phyloP scores from a whole-genome alignment of 2,329 filamentous ascomycete genomes.

The Colletotrichum coccodes region DNA sequence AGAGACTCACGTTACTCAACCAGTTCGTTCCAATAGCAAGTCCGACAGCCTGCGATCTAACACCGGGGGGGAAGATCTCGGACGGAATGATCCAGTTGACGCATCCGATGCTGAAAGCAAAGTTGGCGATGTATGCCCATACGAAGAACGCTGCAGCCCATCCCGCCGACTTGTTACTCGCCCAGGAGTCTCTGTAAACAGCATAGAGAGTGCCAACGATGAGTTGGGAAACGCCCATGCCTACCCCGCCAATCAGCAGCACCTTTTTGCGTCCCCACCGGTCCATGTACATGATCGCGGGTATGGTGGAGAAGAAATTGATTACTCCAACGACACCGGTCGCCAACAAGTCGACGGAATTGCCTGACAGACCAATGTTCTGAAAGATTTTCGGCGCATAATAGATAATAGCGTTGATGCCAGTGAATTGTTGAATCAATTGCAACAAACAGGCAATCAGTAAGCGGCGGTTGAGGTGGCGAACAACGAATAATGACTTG shows the following conservation, averaged over 20 bases:
- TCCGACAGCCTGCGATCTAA: slow-evolving; percentile 14
- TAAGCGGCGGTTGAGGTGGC: slow-evolving; percentile 52
- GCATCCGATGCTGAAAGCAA: slow-evolving; percentile 50
- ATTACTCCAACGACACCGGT: slow-evolving; percentile 68
- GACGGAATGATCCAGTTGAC: slow-evolving; percentile 66
- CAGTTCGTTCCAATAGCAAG: slow-evolving; percentile 18
- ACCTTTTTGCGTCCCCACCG: slow-evolving; percentile 56
- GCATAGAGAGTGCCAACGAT: slow-evolving; percentile 65
- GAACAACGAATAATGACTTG: slow-evolving; percentile 41
- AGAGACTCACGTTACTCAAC: slow-evolving; percentile 36
- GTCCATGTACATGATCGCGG: slow-evolving; percentile 53
- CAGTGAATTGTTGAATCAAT: slow-evolving; percentile 67
- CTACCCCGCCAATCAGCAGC: slow-evolving; percentile 37
- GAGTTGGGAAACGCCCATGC: slow-evolving; percentile 55
- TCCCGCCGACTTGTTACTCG: slow-evolving; percentile 58
- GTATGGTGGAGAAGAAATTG: slow-evolving; percentile 57
- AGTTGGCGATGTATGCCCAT: slow-evolving; percentile 62
- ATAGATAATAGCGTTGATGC: slow-evolving; percentile 50
- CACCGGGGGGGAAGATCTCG: slow-evolving; percentile 59
- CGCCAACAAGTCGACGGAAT: slow-evolving; percentile 59
- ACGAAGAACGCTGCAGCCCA: slow-evolving; percentile 69
- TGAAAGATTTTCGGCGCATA: slow-evolving; percentile 58
- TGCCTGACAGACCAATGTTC: slow-evolving; percentile 52
- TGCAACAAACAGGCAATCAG: slow-evolving; percentile 50
- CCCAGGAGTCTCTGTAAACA: slow-evolving; percentile 56